Evolutionary conservation across 306 rosid species (phyloP).

Genomic region (Begonia fuchsioides): DNA sequence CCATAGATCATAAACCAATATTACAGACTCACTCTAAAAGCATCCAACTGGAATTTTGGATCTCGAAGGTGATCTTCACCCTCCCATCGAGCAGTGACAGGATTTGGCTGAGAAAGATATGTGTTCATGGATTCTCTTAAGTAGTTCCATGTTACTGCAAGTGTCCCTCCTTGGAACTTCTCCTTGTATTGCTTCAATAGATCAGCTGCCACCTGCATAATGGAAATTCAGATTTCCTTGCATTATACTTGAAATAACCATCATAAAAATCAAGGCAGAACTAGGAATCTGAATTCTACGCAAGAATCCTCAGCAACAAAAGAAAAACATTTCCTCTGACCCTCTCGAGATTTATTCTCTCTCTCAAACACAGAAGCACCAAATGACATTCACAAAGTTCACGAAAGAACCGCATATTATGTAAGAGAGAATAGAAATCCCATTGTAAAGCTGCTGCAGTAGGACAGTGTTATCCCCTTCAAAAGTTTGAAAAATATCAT

Average conservation of each 20-base stretch:
- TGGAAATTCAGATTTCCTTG: slow-evolving; percentile 10
- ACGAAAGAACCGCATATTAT: not conserved
- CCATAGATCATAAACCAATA: not conserved
- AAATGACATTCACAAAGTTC: not conserved
- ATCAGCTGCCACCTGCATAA: slow-evolving; percentile 67
- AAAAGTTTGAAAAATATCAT: slow-evolving; percentile 94
- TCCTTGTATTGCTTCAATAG: slow-evolving; percentile 72
- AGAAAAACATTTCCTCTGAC: too few relatives aligned
- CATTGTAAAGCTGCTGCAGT: slow-evolving; percentile 66
- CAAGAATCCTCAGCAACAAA: too few relatives aligned
- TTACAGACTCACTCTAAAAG: slow-evolving; percentile 72
- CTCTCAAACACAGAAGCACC: not conserved
- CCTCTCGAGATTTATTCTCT: too few relatives aligned
- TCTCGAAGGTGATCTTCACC: slow-evolving; percentile 64
- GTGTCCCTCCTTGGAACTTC: slow-evolving; percentile 84
- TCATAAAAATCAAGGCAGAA: not conserved
- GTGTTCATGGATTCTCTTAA: slow-evolving; percentile 77
- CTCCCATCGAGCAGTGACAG: slow-evolving; percentile 90
- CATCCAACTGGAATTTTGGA: slow-evolving; percentile 95
- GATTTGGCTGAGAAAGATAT: slow-evolving; percentile 92
- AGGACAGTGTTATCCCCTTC: slow-evolving; percentile 99
- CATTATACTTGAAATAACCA: too few relatives aligned
- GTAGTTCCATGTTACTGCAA: slow-evolving; percentile 87
- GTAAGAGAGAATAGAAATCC: not conserved
- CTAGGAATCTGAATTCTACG: not conserved